Evolutionary conservation across 148 eudicot genomes (phyloP), one percentile per base, ranked within the genome.

Genomic region (Rheum nobile): DNA sequence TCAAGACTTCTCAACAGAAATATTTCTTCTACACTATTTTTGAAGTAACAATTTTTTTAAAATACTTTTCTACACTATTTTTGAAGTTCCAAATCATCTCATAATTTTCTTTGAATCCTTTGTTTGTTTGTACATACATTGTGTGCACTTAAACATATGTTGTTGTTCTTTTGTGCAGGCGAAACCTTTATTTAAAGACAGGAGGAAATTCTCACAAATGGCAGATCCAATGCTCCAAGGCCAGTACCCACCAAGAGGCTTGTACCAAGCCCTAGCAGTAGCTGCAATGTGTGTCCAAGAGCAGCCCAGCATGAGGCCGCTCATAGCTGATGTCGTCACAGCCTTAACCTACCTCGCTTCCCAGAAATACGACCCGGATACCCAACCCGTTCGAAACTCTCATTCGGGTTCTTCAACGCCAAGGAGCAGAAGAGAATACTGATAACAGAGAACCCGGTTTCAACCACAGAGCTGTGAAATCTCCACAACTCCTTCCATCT

Each of bases 241-340:
- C 6, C 90, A 87, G 41, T 87, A 85, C 61, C 90, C 90, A 8
- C 63, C 76, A 5, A 80, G 88, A 67, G 90, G 88, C n/a, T 44
- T 87, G 35, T 87, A 85, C 67, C 90, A 87, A 77, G 90, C 90
- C 42, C 82, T 85, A 72, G 86, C 88, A 34, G 79, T 87, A 61
- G 90, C 90, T 77, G 86, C 90, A 70, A 85, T 87, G 90, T 87
- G 90, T 71, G 86, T 85, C 59, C 90, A 87, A 39, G 90, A 87
- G 76, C 79, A 87, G 47, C 88, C 90, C 11, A 85, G 69, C 71
- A 78, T 87, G 88, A 76, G 90, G 21, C 90, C 90, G 16, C 81
- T 83, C 24, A 82, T 85, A 32, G 86, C 90, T 17, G 90, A 87
- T 65, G 90, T 87, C 5, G 90, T 85, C 9, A 85, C 88, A 1